Evolutionary conservation across 495 filamentous ascomycete genomes (phyloP).

Genomic region (Penicillium silybi): DNA sequence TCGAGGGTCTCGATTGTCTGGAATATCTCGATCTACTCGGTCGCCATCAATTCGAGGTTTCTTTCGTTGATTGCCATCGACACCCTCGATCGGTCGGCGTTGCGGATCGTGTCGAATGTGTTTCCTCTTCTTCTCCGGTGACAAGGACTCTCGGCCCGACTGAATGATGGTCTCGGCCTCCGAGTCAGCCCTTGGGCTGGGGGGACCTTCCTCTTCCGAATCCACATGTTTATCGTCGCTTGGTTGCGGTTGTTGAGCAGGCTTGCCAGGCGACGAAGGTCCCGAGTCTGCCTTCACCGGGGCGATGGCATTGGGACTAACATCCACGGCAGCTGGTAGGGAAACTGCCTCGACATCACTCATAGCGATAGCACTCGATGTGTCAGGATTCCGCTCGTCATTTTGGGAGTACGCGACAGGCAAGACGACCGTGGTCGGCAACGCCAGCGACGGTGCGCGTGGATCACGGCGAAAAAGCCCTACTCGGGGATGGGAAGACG

Average conservation of each 20-base stretch:
- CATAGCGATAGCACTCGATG: slow-evolving; percentile 49
- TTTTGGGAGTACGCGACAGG: slow-evolving; percentile 44
- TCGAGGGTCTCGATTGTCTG: slow-evolving; percentile 17
- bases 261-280: slow-evolving; percentile 24
- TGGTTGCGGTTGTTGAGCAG: slow-evolving; percentile 17
- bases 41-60: slow-evolving; percentile 31
- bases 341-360: slow-evolving; percentile 48
- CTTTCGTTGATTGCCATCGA: slow-evolving; percentile 53
- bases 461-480: slow-evolving; percentile 23
- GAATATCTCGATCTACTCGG: slow-evolving; percentile 9
- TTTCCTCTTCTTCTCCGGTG: slow-evolving; percentile 65
- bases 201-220: slow-evolving; percentile 26
- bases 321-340: slow-evolving; percentile 43
- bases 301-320: slow-evolving; percentile 35
- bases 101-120: slow-evolving; percentile 60
- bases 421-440: slow-evolving; percentile 28
- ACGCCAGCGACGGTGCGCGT: slow-evolving; percentile 41
- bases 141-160: slow-evolving; percentile 66
- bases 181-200: slow-evolving; percentile 56
- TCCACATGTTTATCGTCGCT: slow-evolving; percentile 22
- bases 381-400: slow-evolving; percentile 45
- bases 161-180: slow-evolving; percentile 81
- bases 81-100: slow-evolving; percentile 23
- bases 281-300: slow-evolving; percentile 32
- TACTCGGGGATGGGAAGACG: slow-evolving; percentile 18